These are phyloP conservation scores for Pseudogymnoascus sp. DNA, from an alignment of 2,329 filamentous ascomycete species.

Conservation along the genomic window DNA sequence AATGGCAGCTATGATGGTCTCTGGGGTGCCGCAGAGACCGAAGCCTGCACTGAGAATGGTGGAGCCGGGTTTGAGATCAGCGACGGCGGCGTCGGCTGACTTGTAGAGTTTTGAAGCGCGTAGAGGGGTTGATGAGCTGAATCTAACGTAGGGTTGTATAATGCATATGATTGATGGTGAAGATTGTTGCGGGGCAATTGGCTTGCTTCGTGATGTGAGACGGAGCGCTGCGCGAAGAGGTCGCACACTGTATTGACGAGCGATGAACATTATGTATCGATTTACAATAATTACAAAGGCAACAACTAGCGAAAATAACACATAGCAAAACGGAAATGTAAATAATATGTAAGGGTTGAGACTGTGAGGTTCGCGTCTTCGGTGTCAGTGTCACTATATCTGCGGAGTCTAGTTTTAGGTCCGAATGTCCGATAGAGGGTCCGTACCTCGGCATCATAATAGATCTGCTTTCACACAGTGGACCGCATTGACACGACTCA, in stretches of 20 bases:
- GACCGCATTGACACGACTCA: not conserved
- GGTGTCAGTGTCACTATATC: not conserved
- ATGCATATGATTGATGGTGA: not conserved
- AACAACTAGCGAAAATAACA: not conserved
- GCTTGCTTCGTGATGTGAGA: not conserved
- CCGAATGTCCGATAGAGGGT: not conserved
- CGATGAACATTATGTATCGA: not conserved
- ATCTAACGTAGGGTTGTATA: not conserved
- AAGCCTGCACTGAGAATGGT: conserved; percentile 71
- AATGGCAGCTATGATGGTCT: conserved; percentile 65
- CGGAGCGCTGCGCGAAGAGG: not conserved
- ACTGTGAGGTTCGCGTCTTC: not conserved
- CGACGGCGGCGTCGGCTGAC: conserved; percentile 59
- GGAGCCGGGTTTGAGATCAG: conserved; percentile 61
- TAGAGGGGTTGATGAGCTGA: not conserved
- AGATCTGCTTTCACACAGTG: not conserved
- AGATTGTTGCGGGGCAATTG: not conserved
- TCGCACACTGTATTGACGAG: not conserved
- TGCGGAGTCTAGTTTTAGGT: not conserved
- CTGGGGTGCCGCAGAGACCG: conserved; percentile 72
- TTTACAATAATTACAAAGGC: not conserved
- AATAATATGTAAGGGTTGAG: not conserved
- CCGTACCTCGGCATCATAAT: not conserved
- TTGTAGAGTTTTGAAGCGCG: conserved; percentile 40
- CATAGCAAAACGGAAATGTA: not conserved